A percentile compares a stretch with the other conserved stretches of the same genome.
Evolutionary conservation across 2,329 filamentous ascomycete species (phyloP).

Genomic region (Chaetomiaceae sp.): DNA sequence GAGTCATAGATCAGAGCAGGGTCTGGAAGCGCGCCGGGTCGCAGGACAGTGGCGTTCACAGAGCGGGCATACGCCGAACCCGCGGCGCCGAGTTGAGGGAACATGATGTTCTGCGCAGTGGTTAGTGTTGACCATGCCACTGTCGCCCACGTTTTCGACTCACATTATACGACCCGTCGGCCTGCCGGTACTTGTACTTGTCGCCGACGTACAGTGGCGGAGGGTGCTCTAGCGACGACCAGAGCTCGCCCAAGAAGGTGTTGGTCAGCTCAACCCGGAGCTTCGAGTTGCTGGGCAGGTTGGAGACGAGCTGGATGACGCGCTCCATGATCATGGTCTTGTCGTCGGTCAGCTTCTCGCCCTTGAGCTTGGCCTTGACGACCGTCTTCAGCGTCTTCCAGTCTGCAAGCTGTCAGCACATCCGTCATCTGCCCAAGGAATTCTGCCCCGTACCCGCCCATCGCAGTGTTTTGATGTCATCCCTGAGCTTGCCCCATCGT

Average conservation of each 20-base stretch:
- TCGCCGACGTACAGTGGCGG: conserved; percentile 61
- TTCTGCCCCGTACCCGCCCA: conserved; percentile 37
- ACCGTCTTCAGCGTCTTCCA: conserved; percentile 59
- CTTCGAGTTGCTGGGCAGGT: conserved; percentile 58
- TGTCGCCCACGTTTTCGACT: conserved; percentile 17
- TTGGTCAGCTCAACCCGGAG: conserved; percentile 61
- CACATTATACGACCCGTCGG: conserved; percentile 67
- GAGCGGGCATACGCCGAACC: conserved; percentile 64
- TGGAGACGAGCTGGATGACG: conserved; percentile 65
- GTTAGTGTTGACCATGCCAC: conserved; percentile 1
- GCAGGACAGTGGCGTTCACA: conserved; percentile 53
- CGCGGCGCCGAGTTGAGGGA: conserved; percentile 63
- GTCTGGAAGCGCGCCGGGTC: conserved; percentile 64
- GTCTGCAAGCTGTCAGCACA: conserved; percentile 39
- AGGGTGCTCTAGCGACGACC: conserved; percentile 68
- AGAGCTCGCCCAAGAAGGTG: conserved; percentile 63
- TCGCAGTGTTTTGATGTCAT: conserved; percentile 55
- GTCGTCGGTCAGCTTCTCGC: conserved; percentile 62
- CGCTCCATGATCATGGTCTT: conserved; percentile 74
- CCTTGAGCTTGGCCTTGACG: conserved; percentile 58
- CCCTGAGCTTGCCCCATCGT: conserved; percentile 47
- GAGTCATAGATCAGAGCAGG: conserved; percentile 59
- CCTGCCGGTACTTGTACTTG: conserved; percentile 60
- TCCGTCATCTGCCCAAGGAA: not conserved
- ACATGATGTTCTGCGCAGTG: conserved; percentile 53